phyloP scores from a whole-genome alignment of 352 stramenopile species.

The Globisporangium emineosum region DNA sequence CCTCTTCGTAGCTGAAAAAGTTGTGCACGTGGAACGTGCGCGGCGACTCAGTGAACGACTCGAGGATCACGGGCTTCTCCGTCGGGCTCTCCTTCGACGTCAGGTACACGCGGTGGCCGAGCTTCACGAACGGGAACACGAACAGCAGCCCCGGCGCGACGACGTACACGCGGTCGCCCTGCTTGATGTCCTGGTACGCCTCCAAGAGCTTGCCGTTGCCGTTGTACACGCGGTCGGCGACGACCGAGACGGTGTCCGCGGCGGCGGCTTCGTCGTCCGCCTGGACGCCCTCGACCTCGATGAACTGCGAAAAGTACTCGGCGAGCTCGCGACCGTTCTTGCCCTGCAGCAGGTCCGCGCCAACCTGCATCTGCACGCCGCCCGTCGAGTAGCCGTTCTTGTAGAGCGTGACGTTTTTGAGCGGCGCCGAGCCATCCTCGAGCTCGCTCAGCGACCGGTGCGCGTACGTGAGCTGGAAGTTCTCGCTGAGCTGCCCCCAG shows the following conservation, averaged over 20 bases:
- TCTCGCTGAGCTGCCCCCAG: conserved; percentile 53
- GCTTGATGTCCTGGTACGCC: conserved; percentile 49
- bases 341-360: conserved; percentile 47
- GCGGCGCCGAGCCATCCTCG: conserved; percentile 20
- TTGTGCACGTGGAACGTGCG: conserved; percentile 86
- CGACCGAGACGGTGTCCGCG: conserved; percentile 19
- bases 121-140: conserved; percentile 77
- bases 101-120: conserved; percentile 69
- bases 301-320: conserved; percentile 79
- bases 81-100: conserved; percentile 51
- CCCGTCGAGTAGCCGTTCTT: conserved; percentile 78
- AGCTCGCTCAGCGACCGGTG: conserved; percentile 47
- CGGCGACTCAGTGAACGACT: conserved; percentile 76
- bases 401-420: conserved; percentile 75
- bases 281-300: conserved; percentile 59
- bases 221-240: conserved; percentile 76
- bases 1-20: conserved; percentile 83
- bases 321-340: conserved; percentile 53
- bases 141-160: conserved; percentile 72
- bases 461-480: conserved; percentile 62
- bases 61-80: conserved; percentile 57
- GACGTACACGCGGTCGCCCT: conserved; percentile 64
- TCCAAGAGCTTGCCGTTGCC: conserved; percentile 51
- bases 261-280: conserved; percentile 4
- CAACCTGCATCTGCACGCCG: conserved; percentile 70